These are phyloP conservation scores for Mycena galopus DNA, from an alignment of 768 basidiomycete genomes.

Conservation along the genomic window DNA sequence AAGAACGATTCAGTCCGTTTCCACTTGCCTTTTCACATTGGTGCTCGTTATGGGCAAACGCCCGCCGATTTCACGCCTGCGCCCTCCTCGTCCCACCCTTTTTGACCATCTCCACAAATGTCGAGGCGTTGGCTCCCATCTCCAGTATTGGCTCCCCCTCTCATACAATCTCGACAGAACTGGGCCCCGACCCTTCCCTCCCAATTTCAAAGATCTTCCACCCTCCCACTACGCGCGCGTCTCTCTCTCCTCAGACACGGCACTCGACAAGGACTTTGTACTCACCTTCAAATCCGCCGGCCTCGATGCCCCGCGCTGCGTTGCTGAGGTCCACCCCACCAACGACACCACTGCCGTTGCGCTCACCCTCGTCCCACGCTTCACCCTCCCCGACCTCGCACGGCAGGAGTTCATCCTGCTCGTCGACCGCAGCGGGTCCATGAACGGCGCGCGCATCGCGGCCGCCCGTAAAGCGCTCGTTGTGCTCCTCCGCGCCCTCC, in stretches of 20 bases:
- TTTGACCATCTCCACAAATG: constrained; percentile 18
- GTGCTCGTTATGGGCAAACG: constrained; percentile 31
- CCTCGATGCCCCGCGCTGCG: constrained; percentile 25
- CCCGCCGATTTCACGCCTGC: constrained; percentile 4
- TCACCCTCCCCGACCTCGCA: constrained; percentile 45
- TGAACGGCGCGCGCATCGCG: constrained; percentile 47
- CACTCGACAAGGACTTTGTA: constrained; percentile 59
- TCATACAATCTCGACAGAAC: constrained; percentile 30
- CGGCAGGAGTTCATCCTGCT: constrained; percentile 24
- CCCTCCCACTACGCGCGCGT: constrained; percentile 27
- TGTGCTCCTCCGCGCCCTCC: constrained; percentile 56
- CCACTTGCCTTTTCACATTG: constrained; percentile 24
- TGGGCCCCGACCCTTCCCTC: constrained; percentile 34
- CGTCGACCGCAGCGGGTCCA: constrained; percentile 47
- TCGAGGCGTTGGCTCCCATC: constrained; percentile 31
- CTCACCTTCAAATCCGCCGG: constrained; percentile 52
- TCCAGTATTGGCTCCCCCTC: constrained; percentile 24
- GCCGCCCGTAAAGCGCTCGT: constrained; percentile 53
- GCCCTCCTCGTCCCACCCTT: constrained; percentile 7
- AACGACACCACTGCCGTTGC: constrained; percentile 49
- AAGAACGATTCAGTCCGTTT: constrained; percentile 27
- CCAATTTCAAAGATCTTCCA: constrained; percentile 24
- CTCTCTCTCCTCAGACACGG: constrained; percentile 22
- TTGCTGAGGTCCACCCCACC: constrained; percentile 20
- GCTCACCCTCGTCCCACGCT: constrained; percentile 57